phyloP scores from a whole-genome alignment of 495 filamentous ascomycete species.

The Aspergillus biplanus region DNA sequence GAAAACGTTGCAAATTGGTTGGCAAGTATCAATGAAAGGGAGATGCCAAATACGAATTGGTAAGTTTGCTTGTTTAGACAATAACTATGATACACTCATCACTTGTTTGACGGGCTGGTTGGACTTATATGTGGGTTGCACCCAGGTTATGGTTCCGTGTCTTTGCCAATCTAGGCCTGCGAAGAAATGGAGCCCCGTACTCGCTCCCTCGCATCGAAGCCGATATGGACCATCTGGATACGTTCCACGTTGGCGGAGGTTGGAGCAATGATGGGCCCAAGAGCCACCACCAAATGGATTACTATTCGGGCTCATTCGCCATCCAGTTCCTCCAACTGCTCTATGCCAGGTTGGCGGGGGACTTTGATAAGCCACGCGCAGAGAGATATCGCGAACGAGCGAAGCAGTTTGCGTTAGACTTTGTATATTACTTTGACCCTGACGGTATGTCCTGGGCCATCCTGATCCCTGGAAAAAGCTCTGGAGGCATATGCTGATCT shows the following conservation, averaged over 20 bases:
- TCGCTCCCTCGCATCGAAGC: slow-evolving; percentile 67
- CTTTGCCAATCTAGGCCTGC: slow-evolving; percentile 77
- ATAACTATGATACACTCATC: neutral
- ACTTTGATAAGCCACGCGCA: slow-evolving; percentile 67
- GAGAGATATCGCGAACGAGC: slow-evolving; percentile 71
- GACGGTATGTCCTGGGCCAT: slow-evolving; percentile 49
- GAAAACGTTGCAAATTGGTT: slow-evolving; percentile 69
- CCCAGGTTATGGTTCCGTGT: slow-evolving; percentile 74
- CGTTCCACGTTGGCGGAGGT: slow-evolving; percentile 76
- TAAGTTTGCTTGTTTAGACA: slow-evolving; percentile 21
- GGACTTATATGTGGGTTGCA: neutral
- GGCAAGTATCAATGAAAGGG: slow-evolving; percentile 73
- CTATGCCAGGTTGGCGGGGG: slow-evolving; percentile 72
- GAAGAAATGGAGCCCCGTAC: slow-evolving; percentile 68
- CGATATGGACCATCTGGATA: slow-evolving; percentile 76
- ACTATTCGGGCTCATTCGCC: slow-evolving; percentile 80
- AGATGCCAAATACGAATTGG: slow-evolving; percentile 67
- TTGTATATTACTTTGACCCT: slow-evolving; percentile 74
- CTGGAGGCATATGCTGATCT: neutral
- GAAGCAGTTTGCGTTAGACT: slow-evolving; percentile 65
- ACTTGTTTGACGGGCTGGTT: neutral
- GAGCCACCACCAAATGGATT: slow-evolving; percentile 79
- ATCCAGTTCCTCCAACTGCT: slow-evolving; percentile 78
- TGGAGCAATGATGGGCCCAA: slow-evolving; percentile 83
- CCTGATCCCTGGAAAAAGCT: neutral